phyloP scores from a whole-genome alignment of 306 rosid species.

The Lupinus albus region DNA sequence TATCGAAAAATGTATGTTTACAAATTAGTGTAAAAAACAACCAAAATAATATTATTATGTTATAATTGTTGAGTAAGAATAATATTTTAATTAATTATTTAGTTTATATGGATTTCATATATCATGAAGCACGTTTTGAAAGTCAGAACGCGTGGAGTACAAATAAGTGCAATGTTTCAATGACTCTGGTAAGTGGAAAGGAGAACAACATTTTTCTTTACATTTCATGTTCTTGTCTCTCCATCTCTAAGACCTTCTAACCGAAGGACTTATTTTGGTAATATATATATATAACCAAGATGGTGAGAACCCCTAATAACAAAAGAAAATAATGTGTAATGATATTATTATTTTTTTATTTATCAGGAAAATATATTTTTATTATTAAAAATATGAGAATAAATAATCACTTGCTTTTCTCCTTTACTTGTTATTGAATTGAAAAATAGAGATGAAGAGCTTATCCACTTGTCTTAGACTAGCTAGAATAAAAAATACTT shows the following conservation, averaged over 20 bases:
- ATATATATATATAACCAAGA: not conserved
- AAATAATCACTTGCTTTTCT: no score
- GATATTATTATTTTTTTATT: no score
- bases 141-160: not conserved
- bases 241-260: not conserved
- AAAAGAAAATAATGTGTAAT: no score
- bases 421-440: no score
- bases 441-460: no score
- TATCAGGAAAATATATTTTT: no score
- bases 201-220: not conserved
- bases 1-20: no score
- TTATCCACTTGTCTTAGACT: no score
- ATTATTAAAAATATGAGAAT: no score
- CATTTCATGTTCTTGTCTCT: not conserved
- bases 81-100: not conserved
- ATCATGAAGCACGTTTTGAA: conserved; percentile 27
- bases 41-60: no score
- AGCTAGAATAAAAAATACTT: no score
- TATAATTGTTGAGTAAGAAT: not conserved
- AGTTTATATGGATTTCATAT: not conserved
- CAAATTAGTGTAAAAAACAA: no score
- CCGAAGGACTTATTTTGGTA: not conserved
- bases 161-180: not conserved
- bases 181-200: not conserved
- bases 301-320: conserved; percentile 82